Evolutionary conservation across 2,329 filamentous ascomycete species (phyloP).

Genomic region (Diaporthe sp.): DNA sequence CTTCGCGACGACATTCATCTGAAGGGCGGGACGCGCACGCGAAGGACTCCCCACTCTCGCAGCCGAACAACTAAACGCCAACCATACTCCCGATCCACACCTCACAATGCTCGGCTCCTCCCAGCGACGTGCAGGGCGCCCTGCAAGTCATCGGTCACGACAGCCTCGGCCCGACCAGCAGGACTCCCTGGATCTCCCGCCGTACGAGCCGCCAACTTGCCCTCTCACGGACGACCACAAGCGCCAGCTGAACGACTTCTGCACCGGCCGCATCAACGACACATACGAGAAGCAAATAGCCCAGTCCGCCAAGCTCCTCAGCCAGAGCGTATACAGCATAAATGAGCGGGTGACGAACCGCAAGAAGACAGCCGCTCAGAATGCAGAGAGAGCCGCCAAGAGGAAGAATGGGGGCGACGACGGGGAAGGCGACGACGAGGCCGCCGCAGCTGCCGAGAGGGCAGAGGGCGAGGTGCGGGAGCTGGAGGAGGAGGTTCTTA

Average conservation of each 20-base stretch:
- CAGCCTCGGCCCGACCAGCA: conserved; percentile 5
- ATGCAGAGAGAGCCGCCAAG: conserved; percentile 42
- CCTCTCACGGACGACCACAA: conserved; percentile 57
- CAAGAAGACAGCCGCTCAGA: conserved; percentile 50
- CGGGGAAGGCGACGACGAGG: background rate
- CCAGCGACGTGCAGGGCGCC: conserved; percentile 6
- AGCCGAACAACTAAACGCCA: background rate
- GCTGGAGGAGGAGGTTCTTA: conserved; percentile 55
- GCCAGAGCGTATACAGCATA: conserved; percentile 59
- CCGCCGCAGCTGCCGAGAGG: conserved; percentile 7
- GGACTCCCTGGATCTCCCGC: conserved; percentile 54
- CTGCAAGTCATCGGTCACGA: conserved; percentile 43
- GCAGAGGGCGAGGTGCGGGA: conserved; percentile 40
- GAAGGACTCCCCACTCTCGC: background rate
- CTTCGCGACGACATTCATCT: background rate
- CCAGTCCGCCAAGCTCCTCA: conserved; percentile 58
- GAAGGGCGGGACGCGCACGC: background rate
- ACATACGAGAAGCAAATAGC: conserved; percentile 61
- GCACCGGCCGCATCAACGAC: conserved; percentile 54
- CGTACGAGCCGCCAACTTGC: conserved; percentile 62
- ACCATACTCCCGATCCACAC: background rate
- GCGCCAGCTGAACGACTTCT: conserved; percentile 57
- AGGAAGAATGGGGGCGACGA: conserved; percentile 18
- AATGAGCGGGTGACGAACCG: conserved; percentile 58
- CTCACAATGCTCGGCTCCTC: conserved; percentile 11